A percentile compares a stretch with the other conserved stretches of the same genome.
Conservation (phyloP, 164 flowering plant genomes). For the Macadamia tetraphylla region DNA sequence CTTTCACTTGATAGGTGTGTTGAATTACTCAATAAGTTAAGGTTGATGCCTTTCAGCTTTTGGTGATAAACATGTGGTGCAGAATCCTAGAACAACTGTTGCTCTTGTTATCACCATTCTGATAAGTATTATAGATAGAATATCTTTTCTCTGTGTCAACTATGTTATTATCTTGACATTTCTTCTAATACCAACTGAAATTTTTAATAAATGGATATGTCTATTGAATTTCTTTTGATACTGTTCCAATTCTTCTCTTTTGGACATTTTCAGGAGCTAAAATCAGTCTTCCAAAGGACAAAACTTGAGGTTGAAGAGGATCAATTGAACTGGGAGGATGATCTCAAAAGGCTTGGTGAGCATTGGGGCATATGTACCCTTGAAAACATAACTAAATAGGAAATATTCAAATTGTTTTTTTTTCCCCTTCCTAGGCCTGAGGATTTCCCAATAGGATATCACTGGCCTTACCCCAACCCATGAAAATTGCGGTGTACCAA, state of each 20-base stretch:
- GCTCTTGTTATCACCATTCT: background rate
- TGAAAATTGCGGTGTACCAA: no score
- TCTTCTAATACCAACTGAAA: background rate
- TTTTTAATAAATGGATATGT: constrained; percentile 2
- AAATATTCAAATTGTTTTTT: background rate
- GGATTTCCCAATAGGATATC: no score
- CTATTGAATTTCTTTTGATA: constrained; percentile 4
- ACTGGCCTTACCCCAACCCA: no score
- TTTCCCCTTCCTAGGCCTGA: no score
- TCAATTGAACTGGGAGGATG: constrained; percentile 54
- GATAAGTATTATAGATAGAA: background rate
- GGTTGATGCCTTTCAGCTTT: background rate
- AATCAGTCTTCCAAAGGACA: constrained; percentile 34
- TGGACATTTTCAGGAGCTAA: constrained; percentile 45
- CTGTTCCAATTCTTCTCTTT: background rate
- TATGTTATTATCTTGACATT: background rate
- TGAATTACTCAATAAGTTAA: no score
- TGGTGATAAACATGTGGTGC: background rate
- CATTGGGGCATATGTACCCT: background rate
- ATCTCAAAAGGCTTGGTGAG: constrained; percentile 59
- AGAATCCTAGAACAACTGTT: background rate
- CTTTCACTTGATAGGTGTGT: no score
- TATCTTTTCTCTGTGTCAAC: background rate
- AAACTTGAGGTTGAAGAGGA: constrained; percentile 35
- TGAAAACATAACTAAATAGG: background rate